Percentiles rank a stretch among this genome's conserved stretches.
Conservation (phyloP, 2,329 filamentous ascomycete species). For the Paraphoma chrysanthemicola region DNA sequence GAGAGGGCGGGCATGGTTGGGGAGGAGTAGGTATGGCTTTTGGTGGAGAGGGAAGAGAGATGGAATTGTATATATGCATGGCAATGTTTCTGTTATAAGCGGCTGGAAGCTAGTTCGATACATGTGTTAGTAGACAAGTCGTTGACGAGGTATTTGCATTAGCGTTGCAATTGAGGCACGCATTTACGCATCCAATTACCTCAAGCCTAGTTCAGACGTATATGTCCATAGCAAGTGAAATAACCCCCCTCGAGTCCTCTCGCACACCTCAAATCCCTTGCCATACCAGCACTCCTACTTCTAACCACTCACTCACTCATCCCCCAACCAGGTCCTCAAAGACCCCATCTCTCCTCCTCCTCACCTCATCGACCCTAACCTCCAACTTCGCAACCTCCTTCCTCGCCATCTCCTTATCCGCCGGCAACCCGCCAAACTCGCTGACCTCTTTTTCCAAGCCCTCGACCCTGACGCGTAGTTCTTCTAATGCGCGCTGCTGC, state of each 20-base stretch:
- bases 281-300: not conserved
- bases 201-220: too few species aligned
- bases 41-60: not conserved
- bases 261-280: too few species aligned
- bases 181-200: too few species aligned
- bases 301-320: constrained; percentile 3
- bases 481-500: constrained; percentile 67
- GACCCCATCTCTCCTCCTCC: constrained; percentile 70
- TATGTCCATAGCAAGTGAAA: too few species aligned
- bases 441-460: constrained; percentile 68
- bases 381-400: constrained; percentile 73
- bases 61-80: constrained; percentile 1
- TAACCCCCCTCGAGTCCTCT: too few species aligned
- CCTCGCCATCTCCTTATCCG: constrained; percentile 72
- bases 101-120: not conserved
- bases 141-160: too few species aligned
- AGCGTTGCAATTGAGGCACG: too few species aligned
- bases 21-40: constrained; percentile 12
- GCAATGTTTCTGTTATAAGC: not conserved
- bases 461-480: constrained; percentile 65
- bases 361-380: constrained; percentile 67
- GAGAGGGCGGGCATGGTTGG: constrained; percentile 32
- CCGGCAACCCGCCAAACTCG: constrained; percentile 75
- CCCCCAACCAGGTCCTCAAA: constrained; percentile 75
- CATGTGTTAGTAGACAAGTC: not conserved